phyloP scores from a whole-genome alignment of 768 basidiomycete genomes.

The Rubroboletus pulcherrimus region DNA sequence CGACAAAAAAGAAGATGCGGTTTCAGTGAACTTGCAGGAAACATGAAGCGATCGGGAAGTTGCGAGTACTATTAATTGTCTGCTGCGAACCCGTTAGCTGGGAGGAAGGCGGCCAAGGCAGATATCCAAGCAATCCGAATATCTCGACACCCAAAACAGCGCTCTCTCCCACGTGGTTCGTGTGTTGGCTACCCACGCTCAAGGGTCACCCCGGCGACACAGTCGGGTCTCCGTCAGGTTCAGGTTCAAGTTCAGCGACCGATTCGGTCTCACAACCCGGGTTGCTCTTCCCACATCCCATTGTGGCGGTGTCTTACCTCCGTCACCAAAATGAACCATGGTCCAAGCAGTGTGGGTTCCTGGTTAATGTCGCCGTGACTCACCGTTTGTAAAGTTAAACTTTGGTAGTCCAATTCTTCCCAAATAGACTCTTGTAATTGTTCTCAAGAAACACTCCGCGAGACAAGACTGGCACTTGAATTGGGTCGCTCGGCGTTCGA shows the following conservation, averaged over 20 bases:
- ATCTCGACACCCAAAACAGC: conserved; percentile 17
- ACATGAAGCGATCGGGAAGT: conserved; percentile 20
- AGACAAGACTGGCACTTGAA: conserved; percentile 1
- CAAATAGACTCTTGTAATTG: conserved; percentile 4
- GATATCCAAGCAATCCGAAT: conserved; percentile 7
- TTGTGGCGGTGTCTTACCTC: conserved; percentile 10
- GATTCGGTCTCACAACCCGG: conserved; percentile 13
- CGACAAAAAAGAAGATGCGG: conserved; percentile 16
- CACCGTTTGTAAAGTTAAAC: conserved; percentile 12
- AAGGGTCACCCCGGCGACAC: conserved; percentile 2
- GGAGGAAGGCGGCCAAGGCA: conserved; percentile 12
- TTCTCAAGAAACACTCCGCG: conserved; percentile 3
- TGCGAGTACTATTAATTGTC: conserved; percentile 16
- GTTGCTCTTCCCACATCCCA: background rate
- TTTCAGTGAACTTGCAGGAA: conserved; percentile 4
- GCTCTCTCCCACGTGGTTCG: conserved; percentile 25
- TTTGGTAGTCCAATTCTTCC: background rate
- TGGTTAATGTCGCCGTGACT: conserved; percentile 15
- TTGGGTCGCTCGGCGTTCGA: background rate
- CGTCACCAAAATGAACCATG: background rate
- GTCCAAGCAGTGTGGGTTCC: conserved; percentile 4
- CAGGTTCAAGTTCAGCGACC: conserved; percentile 14
- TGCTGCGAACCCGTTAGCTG: conserved; percentile 9
- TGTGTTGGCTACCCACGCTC: conserved; percentile 17
- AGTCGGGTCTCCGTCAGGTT: conserved; percentile 11